A percentile compares a stretch with the other conserved stretches of the same genome.
phyloP scores from a whole-genome alignment of 352 stramenopile genomes.

The Pythium apleroticum region DNA sequence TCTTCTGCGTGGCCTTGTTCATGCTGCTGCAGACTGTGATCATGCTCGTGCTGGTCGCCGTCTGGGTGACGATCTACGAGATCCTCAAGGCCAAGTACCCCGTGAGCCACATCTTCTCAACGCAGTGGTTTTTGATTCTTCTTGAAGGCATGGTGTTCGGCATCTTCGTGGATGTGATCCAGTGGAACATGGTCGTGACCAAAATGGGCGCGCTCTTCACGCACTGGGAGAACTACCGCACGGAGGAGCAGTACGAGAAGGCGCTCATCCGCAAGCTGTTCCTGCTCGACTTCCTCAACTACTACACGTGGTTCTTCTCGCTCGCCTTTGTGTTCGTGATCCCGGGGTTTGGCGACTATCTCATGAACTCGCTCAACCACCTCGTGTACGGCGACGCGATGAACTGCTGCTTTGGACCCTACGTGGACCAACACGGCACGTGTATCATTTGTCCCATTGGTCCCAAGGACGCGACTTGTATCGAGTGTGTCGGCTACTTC shows the following conservation, averaged over 20 bases:
- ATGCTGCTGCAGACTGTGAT: slow-evolving; percentile 83
- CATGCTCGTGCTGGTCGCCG: slow-evolving; percentile 84
- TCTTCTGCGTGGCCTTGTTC: slow-evolving; percentile 74
- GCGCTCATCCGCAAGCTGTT: slow-evolving; percentile 85
- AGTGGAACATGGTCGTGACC: slow-evolving; percentile 90
- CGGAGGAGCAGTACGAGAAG: slow-evolving; percentile 83
- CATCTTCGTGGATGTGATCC: slow-evolving; percentile 86
- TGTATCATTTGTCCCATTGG: slow-evolving; percentile 68
- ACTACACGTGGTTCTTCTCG: slow-evolving; percentile 92
- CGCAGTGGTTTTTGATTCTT: slow-evolving; percentile 82
- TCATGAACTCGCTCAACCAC: slow-evolving; percentile 86
- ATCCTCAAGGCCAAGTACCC: slow-evolving; percentile 85
- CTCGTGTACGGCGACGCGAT: slow-evolving; percentile 78
- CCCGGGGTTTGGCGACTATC: slow-evolving; percentile 73
- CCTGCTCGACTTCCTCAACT: slow-evolving; percentile 87
- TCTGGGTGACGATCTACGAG: slow-evolving; percentile 88
- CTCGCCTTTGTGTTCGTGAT: slow-evolving; percentile 89
- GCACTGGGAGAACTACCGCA: slow-evolving; percentile 88
- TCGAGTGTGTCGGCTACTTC: slow-evolving; percentile 78
- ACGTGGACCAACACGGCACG: slow-evolving; percentile 68
- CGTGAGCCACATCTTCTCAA: slow-evolving; percentile 75
- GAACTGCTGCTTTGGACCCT: slow-evolving; percentile 88
- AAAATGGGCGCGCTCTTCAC: slow-evolving; percentile 84
- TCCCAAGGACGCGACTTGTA: slow-evolving; percentile 63
- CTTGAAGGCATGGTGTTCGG: slow-evolving; percentile 83